Evolutionary conservation across 768 basidiomycete genomes (phyloP).

Genomic region (Tulasnella sp.): DNA sequence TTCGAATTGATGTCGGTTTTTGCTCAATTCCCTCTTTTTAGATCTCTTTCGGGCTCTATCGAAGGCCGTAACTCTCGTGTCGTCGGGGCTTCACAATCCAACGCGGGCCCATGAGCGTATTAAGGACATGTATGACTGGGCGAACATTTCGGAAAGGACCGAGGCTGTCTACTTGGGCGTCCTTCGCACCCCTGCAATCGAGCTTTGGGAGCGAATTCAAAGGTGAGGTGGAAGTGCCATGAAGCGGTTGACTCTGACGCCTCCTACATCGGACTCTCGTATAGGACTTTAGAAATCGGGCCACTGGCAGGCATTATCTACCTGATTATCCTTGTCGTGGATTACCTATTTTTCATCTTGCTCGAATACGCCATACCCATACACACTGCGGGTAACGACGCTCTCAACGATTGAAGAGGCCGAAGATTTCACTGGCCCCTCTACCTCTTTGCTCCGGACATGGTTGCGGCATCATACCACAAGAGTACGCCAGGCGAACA

Average conservation of each 20-base stretch:
- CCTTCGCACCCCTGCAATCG: constrained; percentile 44
- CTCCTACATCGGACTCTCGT: not conserved
- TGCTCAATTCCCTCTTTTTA: constrained; percentile 24
- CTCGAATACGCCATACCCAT: constrained; percentile 78
- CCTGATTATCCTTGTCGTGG: constrained; percentile 75
- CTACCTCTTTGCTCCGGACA: too few species aligned
- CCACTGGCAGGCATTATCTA: constrained; percentile 78
- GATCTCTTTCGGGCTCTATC: constrained; percentile 77
- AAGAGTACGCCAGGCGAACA: too few species aligned
- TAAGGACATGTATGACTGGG: constrained; percentile 80
- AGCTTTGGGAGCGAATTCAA: constrained; percentile 64
- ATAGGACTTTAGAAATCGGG: constrained; percentile 67
- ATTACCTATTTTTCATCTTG: constrained; percentile 74
- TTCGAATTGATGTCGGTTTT: constrained; percentile 2
- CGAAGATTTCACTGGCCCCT: too few species aligned
- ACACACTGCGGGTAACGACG: too few species aligned
- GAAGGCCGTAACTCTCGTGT: constrained; percentile 62
- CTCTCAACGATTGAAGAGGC: too few species aligned
- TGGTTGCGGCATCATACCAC: too few species aligned
- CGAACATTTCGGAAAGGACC: constrained; percentile 60
- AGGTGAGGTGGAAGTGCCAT: constrained; percentile 38
- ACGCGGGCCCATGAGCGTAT: constrained; percentile 62
- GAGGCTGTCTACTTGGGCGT: constrained; percentile 71
- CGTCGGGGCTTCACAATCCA: constrained; percentile 59
- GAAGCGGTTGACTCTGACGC: not conserved